A percentile compares a stretch with the other conserved stretches of the same genome.
Conservation (phyloP, 2,329 filamentous ascomycete species). For the Didymella arachidicola region DNA sequence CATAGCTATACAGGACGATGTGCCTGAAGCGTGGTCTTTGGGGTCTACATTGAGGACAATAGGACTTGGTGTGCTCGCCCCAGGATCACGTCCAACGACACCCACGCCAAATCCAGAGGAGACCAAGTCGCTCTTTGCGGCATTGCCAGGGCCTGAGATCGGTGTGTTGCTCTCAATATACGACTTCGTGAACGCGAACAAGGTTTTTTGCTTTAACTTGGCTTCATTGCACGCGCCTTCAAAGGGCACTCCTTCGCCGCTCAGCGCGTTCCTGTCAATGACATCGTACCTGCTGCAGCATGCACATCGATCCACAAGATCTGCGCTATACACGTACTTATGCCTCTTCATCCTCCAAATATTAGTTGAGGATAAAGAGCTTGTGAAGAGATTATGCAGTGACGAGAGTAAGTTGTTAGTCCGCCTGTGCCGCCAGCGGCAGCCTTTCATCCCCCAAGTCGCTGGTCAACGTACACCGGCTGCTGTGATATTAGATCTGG, state of each 20-base stretch:
- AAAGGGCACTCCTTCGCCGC: constrained; percentile 73
- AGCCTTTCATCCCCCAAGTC: constrained; percentile 81
- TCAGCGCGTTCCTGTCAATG: constrained; percentile 83
- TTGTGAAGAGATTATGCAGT: constrained; percentile 85
- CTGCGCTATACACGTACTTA: constrained; percentile 83
- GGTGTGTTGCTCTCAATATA: constrained; percentile 85
- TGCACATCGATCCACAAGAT: constrained; percentile 81
- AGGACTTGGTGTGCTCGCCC: constrained; percentile 78
- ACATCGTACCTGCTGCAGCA: constrained; percentile 94
- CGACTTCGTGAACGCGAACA: constrained; percentile 93
- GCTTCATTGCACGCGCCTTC: constrained; percentile 68
- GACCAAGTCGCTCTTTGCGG: constrained; percentile 79
- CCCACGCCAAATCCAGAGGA: constrained; percentile 76
- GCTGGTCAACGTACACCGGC: constrained; percentile 76
- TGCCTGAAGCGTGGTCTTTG: constrained; percentile 88
- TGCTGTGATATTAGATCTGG: constrained; percentile 80
- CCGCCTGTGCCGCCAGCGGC: constrained; percentile 86
- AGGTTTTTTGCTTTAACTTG: constrained; percentile 88
- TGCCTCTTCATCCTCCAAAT: constrained; percentile 86
- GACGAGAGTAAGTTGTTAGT: constrained; percentile 77
- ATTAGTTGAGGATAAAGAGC: constrained; percentile 81
- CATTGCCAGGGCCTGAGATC: constrained; percentile 80
- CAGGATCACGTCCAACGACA: constrained; percentile 67
- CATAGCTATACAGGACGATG: constrained; percentile 84
- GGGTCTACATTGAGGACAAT: constrained; percentile 83